These are phyloP conservation scores for Coelastrella sp. DNA, from an alignment of 139 green algal genomes.

Conservation along the genomic window DNA sequence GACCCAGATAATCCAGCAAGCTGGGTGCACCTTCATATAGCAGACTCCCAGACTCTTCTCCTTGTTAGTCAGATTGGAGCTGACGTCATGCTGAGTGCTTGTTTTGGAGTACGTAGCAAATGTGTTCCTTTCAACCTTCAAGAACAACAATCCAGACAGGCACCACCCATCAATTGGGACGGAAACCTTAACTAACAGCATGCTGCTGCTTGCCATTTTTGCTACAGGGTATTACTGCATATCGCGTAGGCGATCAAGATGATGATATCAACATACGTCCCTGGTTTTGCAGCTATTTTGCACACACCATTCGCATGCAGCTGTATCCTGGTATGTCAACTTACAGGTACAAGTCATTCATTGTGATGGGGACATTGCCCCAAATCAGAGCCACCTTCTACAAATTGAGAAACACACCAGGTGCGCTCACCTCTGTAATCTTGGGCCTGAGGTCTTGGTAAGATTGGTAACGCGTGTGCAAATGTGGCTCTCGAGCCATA, in stretches of 20 bases:
- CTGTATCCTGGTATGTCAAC: constrained; percentile 11
- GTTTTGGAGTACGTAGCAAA: no score
- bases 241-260: constrained; percentile 4
- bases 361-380: background rate
- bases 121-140: no score
- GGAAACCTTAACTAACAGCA: no score
- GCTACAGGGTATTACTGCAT: constrained; percentile 31
- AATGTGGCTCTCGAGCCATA: background rate
- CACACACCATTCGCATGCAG: constrained; percentile 40
- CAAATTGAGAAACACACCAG: constrained; percentile 10
- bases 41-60: no score
- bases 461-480: no score
- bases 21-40: no score
- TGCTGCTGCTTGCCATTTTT: background rate
- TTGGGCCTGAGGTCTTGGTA: background rate
- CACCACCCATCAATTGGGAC: background rate
- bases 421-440: background rate
- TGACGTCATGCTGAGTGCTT: no score
- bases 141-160: background rate
- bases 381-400: constrained; percentile 39
- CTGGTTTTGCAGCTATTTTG: constrained; percentile 28
- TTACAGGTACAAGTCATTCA: constrained; percentile 8
- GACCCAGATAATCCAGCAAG: no score
- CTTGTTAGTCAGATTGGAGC: no score
- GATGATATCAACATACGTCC: background rate